A percentile compares a stretch with the other conserved stretches of the same genome.
Evolutionary conservation across 257 asterid species (phyloP).

Genomic region (Gentiana macrophylla): DNA sequence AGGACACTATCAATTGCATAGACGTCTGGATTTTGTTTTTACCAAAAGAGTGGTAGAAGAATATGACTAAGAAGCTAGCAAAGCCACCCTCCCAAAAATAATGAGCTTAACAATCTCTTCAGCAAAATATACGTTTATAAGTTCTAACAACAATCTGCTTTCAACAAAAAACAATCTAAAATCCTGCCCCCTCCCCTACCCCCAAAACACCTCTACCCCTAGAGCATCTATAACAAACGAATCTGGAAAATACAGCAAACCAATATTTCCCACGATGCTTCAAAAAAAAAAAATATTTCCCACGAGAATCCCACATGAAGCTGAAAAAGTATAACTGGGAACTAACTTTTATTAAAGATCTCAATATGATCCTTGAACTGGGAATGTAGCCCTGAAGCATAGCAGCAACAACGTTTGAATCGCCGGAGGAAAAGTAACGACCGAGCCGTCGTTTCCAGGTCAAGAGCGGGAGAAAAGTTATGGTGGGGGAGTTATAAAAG

Average conservation of each 20-base stretch:
- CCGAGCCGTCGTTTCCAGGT: no score
- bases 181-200: not conserved
- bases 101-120: not conserved
- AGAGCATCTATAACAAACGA: not conserved
- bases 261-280: not conserved
- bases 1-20: constrained; percentile 15
- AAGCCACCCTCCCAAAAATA: not conserved
- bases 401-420: no score
- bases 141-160: not conserved
- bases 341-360: constrained; percentile 85
- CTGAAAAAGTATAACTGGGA: not conserved
- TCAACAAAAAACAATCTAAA: not conserved
- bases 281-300: no score
- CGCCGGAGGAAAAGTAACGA: no score
- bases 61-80: not conserved
- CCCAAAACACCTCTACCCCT: no score
- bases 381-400: no score
- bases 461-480: no score
- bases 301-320: constrained; percentile 7
- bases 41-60: not conserved
- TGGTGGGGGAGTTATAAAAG: no score
- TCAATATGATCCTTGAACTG: constrained; percentile 81
- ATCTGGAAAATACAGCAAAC: not conserved
- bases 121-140: not conserved
- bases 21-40: not conserved